Evolutionary conservation across 208 protist species (phyloP), one percentile per base, ranked within the genome.

Genomic region (Trypanosoma platydactyli): DNA sequence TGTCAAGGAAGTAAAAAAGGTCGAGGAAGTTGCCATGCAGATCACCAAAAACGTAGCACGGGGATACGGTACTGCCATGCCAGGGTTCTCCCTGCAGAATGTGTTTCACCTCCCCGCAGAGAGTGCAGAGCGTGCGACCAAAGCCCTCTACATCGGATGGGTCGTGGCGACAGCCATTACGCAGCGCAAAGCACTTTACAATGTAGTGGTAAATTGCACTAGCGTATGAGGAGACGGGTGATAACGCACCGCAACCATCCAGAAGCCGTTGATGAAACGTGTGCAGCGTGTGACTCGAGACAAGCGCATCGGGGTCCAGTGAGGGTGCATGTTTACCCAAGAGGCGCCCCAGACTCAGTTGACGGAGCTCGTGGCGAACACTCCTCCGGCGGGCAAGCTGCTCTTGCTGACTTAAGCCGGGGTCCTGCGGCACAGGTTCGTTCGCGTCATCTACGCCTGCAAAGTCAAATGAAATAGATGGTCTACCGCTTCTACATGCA

Each of bases 31-130:
- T 98, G 59, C 95, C 95, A 81, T 98, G 95, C 27, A 98, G 69
- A 68, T 98, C 95, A 38, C 95, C 95, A 79, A 97, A 95, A 55
- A 98, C 92, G 80, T 98, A 98, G 62, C 92, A 95, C 24, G 94
- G 94, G 5, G 92, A 95, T 27, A 60, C 40, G 5, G 89, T 63
- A 24, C 56, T 68, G 58, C 74, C 68, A 75, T 95, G 90, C 0
- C 87, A 83, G 12, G 86, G 85, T 68, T 95, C 87, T 50, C 72
- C 76, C 46, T 83, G 53, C 49, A 95, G 63, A 29, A 92, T 77
- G 41, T 64, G 71, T 53, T 83, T 82, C 41, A 92, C 84, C 71
- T 93, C 86, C n/a, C 56, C 49, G 71, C 84, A 94, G 5, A 95
- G 79, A 63, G 69, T 84, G 30, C 88, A 80, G n/a, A 95, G 35